These are phyloP conservation scores for Blastobotrys petasosporus DNA, from an alignment of 1,139 yeast genomes.

Conservation along the genomic window DNA sequence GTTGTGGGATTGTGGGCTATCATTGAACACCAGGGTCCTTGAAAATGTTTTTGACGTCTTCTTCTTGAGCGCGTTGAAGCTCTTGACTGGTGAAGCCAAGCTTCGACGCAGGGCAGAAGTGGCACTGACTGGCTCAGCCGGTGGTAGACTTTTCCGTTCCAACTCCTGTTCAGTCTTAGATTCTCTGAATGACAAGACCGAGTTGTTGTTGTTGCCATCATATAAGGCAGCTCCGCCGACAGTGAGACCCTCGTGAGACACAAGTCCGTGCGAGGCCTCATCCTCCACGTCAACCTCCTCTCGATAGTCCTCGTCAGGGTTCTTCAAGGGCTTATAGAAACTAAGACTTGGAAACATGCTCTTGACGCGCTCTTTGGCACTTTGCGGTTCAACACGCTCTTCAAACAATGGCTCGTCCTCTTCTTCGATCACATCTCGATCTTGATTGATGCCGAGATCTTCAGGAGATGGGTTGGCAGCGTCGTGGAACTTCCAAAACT, in stretches of 20 bases:
- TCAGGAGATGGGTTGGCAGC: constrained; percentile 6
- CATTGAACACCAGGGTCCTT: constrained; percentile 20
- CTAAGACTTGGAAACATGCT: constrained; percentile 15
- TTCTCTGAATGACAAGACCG: constrained; percentile 10
- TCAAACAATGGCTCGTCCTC: constrained; percentile 10
- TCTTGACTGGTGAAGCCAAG: constrained; percentile 15
- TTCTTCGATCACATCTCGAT: not conserved
- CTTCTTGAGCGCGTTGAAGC: constrained; percentile 12
- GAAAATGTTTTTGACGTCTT: constrained; percentile 23
- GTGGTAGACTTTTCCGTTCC: constrained; percentile 7
- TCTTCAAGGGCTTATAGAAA: constrained; percentile 16
- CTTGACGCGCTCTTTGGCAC: constrained; percentile 13
- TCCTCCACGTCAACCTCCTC: constrained; percentile 5
- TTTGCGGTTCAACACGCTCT: constrained; percentile 4
- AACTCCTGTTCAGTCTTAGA: constrained; percentile 13
- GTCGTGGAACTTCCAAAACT: constrained; percentile 10
- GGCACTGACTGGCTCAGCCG: not conserved
- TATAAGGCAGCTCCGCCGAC: constrained; percentile 6
- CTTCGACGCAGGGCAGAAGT: constrained; percentile 10
- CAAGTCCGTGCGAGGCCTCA: constrained; percentile 4
- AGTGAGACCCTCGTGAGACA: constrained; percentile 1
- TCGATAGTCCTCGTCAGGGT: constrained; percentile 6
- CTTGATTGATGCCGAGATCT: constrained; percentile 4
- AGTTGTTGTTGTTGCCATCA: constrained; percentile 8
- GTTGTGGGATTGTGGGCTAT: not conserved